phyloP scores from a whole-genome alignment of 2,329 filamentous ascomycete species.

The Alternaria burnsii region DNA sequence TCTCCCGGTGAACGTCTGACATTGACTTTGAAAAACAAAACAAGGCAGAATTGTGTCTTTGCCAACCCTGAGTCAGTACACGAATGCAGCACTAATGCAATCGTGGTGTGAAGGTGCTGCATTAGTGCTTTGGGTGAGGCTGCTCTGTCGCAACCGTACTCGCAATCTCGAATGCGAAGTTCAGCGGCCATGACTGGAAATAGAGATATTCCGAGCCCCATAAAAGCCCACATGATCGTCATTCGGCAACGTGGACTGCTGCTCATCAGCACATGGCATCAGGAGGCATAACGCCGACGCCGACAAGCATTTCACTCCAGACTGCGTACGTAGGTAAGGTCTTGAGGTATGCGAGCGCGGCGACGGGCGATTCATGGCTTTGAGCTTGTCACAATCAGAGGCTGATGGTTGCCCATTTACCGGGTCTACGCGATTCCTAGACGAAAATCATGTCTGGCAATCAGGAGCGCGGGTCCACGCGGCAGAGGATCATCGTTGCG shows the following conservation, averaged over 20 bases:
- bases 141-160: conserved; percentile 16
- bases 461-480: conserved; percentile 22
- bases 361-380: conserved; percentile 35
- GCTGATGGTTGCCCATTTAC: conserved; percentile 34
- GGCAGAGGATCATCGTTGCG: conserved; percentile 19
- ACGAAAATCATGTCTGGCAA: conserved; percentile 42
- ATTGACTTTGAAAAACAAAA: conserved; percentile 15
- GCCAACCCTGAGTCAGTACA: conserved; percentile 13
- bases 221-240: conserved; percentile 5
- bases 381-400: conserved; percentile 42
- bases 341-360: conserved; percentile 6
- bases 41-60: conserved; percentile 12
- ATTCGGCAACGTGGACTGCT: not conserved
- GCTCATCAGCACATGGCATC: conserved; percentile 2
- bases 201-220: conserved; percentile 6
- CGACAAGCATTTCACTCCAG: conserved; percentile 10
- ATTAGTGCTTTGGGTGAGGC: conserved; percentile 28
- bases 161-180: conserved; percentile 6
- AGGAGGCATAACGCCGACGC: conserved; percentile 1
- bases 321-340: conserved; percentile 7
- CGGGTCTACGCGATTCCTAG: conserved; percentile 38
- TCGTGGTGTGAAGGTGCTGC: conserved; percentile 24
- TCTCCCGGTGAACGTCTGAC: conserved; percentile 16
- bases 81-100: conserved; percentile 12
- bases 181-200: conserved; percentile 10